Evolutionary conservation across 2,329 filamentous ascomycete genomes (phyloP).

Genomic region (Daldinia sp.): DNA sequence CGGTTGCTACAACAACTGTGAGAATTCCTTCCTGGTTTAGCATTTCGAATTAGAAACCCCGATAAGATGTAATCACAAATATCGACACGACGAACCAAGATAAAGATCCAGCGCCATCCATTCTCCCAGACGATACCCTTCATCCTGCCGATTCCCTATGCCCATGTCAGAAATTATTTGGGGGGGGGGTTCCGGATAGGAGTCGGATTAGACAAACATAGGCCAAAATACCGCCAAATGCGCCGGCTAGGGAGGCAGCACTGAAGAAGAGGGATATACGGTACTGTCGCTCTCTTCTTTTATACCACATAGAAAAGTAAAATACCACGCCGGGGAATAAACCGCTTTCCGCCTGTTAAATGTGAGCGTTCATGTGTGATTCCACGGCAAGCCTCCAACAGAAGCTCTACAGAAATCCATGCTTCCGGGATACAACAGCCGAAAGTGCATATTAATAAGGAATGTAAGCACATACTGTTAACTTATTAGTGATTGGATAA

Average conservation of each 20-base stretch:
- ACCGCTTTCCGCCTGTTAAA: slow-evolving; percentile 54
- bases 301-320: slow-evolving; percentile 61
- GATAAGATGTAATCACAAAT: not conserved
- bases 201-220: slow-evolving; percentile 51
- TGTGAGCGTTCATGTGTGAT: slow-evolving; percentile 5
- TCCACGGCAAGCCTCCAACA: not conserved
- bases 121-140: slow-evolving; percentile 59
- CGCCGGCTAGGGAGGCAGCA: slow-evolving; percentile 62
- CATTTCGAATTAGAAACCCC: not conserved
- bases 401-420: too few species aligned
- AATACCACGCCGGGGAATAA: slow-evolving; percentile 57
- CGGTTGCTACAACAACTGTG: slow-evolving; percentile 60
- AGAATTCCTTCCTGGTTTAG: slow-evolving; percentile 59
- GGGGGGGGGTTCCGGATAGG: not conserved
- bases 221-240: slow-evolving; percentile 64
- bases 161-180: not conserved
- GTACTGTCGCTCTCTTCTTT: slow-evolving; percentile 61
- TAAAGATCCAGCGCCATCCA: slow-evolving; percentile 69
- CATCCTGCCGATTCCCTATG: slow-evolving; percentile 63
- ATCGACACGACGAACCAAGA: slow-evolving; percentile 54
- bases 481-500: slow-evolving; percentile 4
- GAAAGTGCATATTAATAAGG: not conserved
- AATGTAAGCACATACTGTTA: slow-evolving; percentile 18
- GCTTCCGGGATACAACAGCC: not conserved
- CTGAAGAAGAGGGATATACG: slow-evolving; percentile 65